Conservation (phyloP, 2,329 filamentous ascomycete genomes). For the Cytospora piceae region DNA sequence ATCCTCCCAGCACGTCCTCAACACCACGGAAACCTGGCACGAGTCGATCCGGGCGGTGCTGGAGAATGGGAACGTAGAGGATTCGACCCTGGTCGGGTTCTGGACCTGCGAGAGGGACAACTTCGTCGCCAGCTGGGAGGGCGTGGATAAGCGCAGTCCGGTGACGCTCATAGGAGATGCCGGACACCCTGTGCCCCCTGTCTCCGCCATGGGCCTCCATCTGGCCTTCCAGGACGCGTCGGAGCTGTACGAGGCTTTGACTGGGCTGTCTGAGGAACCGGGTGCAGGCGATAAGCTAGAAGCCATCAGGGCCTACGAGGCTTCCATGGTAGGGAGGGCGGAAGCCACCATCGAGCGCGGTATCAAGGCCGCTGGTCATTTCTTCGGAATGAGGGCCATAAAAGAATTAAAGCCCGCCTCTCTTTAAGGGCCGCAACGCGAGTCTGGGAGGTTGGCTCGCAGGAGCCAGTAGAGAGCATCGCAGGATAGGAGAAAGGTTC, state of each 20-base stretch:
- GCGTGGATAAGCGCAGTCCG: neutral
- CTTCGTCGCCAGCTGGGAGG: neutral
- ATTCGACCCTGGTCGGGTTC: slow-evolving; percentile 11
- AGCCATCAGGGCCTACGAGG: neutral
- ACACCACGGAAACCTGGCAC: slow-evolving; percentile 11
- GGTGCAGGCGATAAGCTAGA: neutral
- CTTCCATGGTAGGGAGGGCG: neutral
- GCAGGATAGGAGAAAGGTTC: neutral
- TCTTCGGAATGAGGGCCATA: neutral
- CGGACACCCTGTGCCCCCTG: slow-evolving; percentile 25
- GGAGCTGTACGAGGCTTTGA: slow-evolving; percentile 7
- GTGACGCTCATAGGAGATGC: slow-evolving; percentile 30
- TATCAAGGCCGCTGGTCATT: neutral
- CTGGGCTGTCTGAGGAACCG: neutral
- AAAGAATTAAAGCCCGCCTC: neutral
- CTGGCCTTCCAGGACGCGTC: slow-evolving; percentile 24
- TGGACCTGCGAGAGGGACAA: slow-evolving; percentile 11
- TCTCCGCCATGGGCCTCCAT: slow-evolving; percentile 24
- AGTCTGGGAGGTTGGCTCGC: neutral
- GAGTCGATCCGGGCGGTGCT: slow-evolving; percentile 5
- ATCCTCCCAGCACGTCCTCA: neutral
- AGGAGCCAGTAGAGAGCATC: neutral
- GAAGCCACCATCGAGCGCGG: neutral
- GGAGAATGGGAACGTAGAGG: slow-evolving; percentile 1
- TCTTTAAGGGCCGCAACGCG: neutral